A percentile compares a stretch with the other conserved stretches of the same genome.
Evolutionary conservation across 2,329 filamentous ascomycete species (phyloP).

Genomic region (Ascomycota sp.): DNA sequence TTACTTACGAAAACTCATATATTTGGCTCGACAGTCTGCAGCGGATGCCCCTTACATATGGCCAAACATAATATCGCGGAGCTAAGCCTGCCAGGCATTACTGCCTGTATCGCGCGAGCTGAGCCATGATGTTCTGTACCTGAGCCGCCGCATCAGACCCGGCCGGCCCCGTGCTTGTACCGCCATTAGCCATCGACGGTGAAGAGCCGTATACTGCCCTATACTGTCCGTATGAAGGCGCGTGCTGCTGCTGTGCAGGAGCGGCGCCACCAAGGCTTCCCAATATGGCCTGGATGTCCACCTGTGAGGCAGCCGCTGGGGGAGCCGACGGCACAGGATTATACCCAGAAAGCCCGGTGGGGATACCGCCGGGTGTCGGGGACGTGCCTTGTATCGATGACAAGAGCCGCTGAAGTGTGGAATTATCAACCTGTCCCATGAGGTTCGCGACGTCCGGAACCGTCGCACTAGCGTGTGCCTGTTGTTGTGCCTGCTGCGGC

Average conservation of each 20-base stretch:
- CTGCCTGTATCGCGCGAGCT: conserved; percentile 44
- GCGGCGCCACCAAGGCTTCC: conserved; percentile 15
- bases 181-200: conserved; percentile 8
- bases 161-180: conserved; percentile 4
- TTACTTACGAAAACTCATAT: too few species aligned
- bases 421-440: conserved; percentile 47
- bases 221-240: conserved; percentile 8
- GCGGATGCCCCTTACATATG: too few species aligned
- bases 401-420: conserved; percentile 50
- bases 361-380: conserved; percentile 4
- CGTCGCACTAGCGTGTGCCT: conserved; percentile 11
- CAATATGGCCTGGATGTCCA: conserved; percentile 27
- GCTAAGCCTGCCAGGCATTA: conserved; percentile 7
- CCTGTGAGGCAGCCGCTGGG: conserved; percentile 10
- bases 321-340: conserved; percentile 5
- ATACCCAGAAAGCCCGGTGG: conserved; percentile 2
- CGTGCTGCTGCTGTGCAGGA: conserved; percentile 7
- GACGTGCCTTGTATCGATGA: conserved; percentile 26
- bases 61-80: background rate
- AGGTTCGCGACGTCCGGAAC: conserved; percentile 38
- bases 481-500: conserved; percentile 9
- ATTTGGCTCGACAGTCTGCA: too few species aligned
- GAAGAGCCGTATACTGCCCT: conserved; percentile 11
- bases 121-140: conserved; percentile 56
- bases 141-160: conserved; percentile 24